Conservation (phyloP, 1,284 basidiomycete genomes). For the Agaricales sp. region DNA sequence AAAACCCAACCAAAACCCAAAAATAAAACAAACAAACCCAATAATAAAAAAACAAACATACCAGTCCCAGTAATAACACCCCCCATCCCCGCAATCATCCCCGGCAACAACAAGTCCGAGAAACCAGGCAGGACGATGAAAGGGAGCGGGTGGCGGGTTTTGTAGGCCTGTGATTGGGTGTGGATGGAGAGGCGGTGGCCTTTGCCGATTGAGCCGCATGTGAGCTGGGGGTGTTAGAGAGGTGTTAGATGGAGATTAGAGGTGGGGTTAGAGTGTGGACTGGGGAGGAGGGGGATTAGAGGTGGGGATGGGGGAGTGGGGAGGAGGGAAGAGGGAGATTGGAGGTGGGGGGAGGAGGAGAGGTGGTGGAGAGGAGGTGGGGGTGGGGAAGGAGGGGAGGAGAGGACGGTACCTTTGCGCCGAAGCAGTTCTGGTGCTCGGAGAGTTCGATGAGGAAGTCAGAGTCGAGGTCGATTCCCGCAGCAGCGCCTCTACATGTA, state of each 20-base stretch:
- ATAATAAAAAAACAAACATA: neutral
- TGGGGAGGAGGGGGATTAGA: neutral
- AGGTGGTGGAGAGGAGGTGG: neutral
- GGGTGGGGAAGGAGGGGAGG: neutral
- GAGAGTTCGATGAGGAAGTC: slow-evolving; percentile 1
- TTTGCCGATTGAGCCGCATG: slow-evolving; percentile 6
- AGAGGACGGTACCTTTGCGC: slow-evolving; percentile 2
- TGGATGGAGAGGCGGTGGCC: slow-evolving; percentile 4
- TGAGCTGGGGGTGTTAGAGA: neutral
- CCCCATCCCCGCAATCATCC: slow-evolving; percentile 3
- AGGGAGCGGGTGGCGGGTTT: neutral
- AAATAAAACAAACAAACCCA: slow-evolving; percentile 1
- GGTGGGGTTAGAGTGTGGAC: neutral
- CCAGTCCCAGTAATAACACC: slow-evolving; percentile 11
- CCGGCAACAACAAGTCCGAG: slow-evolving; percentile 9
- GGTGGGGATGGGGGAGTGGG: neutral
- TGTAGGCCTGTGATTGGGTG: slow-evolving; percentile 5
- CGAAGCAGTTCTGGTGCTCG: slow-evolving; percentile 6
- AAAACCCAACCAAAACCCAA: no score
- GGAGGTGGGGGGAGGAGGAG: neutral
- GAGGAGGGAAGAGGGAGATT: neutral
- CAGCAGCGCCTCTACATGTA: slow-evolving; percentile 5
- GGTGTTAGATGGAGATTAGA: neutral
- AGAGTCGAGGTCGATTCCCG: slow-evolving; percentile 4
- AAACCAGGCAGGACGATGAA: slow-evolving; percentile 10